Base-by-base conservation (phyloP, 805 yeast species). In the Starmera pachycereana region DNA sequence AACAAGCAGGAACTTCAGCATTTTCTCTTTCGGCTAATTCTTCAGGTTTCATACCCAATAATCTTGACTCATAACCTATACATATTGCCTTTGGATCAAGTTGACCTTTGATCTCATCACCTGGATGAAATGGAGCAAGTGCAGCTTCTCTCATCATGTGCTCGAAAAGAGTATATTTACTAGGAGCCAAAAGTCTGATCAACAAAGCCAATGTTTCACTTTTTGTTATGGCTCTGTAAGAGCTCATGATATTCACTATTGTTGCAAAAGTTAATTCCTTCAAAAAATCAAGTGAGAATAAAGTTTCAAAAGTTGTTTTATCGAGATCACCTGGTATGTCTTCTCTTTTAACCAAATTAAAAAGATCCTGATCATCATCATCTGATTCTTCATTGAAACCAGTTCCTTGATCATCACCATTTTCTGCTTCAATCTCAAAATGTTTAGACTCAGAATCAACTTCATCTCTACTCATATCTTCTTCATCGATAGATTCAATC, bases 1-100 rank as follows among this genome's bases (percentile, higher is more conserved):
- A 40, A 14, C 47, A 46, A 10, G 42, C 45, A 6, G 33, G 16
- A 19, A 44, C 35, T 13, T 39, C 42, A 8, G 37, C 12, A 14
- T 22, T 10, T 18, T 36, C 40, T 11, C 28, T 30, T 19, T 36
- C 39, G 8, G 37, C 39, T 11, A 39, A 36, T 8, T 27, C 27
- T 4, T 22, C 6, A 12, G 14, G 12, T 12, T 13, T 29, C 18
- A 10, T 9, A 28, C 12, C 16, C 8, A 35, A 28, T 14, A 31
- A 12, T 12, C 16, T 19, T 22, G 41, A 34, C 3, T 44, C 44
- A 12, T 33, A 29, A 5, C 40, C 42, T 9, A 44, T 28, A 29
- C 47, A 44, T 2, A 18, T 22, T 7, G 13, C 37, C 2, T 33
- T 33, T 18, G 12, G 27, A 33, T 22, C 13, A 7, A 36, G 27